Evolutionary conservation across 2,329 filamentous ascomycete species (phyloP).

Genomic region (Pseudophaeomoniella oleicola): DNA sequence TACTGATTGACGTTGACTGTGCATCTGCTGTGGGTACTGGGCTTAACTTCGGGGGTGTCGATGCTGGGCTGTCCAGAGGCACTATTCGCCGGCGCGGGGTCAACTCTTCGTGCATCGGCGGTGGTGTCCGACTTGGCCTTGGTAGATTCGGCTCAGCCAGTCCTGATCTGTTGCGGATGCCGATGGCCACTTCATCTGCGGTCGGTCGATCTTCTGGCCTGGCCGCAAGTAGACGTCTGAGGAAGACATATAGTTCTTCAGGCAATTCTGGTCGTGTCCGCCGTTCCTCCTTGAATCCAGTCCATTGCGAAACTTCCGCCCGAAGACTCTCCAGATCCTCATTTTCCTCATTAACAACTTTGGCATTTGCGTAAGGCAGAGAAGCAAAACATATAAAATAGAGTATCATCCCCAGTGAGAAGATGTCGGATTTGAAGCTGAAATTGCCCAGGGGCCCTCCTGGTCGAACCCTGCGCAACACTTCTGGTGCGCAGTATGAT

Average conservation of each 20-base stretch:
- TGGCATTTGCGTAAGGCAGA: conserved; percentile 72
- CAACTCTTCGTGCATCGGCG: not conserved
- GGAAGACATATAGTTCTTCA: conserved; percentile 66
- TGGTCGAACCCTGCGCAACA: conserved; percentile 50
- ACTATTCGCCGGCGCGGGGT: not conserved
- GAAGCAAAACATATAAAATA: conserved; percentile 95
- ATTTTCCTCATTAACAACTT: conserved; percentile 75
- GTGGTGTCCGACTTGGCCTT: not conserved
- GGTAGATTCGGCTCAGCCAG: not conserved
- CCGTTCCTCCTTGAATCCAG: conserved; percentile 67
- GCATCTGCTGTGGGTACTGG: conserved; percentile 12
- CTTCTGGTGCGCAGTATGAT: conserved; percentile 93
- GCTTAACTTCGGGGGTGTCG: conserved; percentile 16
- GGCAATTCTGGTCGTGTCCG: conserved; percentile 69
- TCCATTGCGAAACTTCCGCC: conserved; percentile 74
- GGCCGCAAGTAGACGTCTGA: conserved; percentile 67
- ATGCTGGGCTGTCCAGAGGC: conserved; percentile 1
- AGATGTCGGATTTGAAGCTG: conserved; percentile 94
- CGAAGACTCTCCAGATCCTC: conserved; percentile 79
- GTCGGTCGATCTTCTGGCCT: conserved; percentile 64
- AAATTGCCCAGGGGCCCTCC: conserved; percentile 77
- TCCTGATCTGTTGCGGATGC: conserved; percentile 50
- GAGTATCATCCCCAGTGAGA: conserved; percentile 93
- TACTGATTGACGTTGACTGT: conserved; percentile 10
- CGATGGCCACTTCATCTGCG: conserved; percentile 69